These are phyloP conservation scores for Eucalyptus viminalis DNA, from an alignment of 345 rosid genomes.

Conservation along the genomic window DNA sequence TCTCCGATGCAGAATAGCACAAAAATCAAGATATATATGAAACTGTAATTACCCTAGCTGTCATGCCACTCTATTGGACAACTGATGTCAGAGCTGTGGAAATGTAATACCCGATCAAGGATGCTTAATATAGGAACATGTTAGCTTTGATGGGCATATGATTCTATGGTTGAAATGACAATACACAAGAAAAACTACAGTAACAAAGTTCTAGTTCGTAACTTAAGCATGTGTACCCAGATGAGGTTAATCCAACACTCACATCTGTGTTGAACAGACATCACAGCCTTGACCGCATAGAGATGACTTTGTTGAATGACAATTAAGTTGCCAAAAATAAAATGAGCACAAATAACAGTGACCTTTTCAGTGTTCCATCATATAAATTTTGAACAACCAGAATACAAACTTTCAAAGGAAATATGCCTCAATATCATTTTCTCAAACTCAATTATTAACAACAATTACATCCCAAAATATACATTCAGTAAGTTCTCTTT, in stretches of 20 bases:
- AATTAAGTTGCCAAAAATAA: background rate
- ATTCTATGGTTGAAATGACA: background rate
- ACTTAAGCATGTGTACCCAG: background rate
- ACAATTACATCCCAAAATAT: background rate
- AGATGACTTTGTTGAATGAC: background rate
- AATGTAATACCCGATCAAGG: background rate
- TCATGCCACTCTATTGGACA: background rate
- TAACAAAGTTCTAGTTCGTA: background rate
- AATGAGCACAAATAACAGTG: background rate
- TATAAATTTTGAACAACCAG: background rate
- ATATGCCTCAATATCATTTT: background rate
- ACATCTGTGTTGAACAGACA: background rate
- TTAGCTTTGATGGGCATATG: background rate
- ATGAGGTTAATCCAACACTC: background rate
- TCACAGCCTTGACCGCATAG: background rate
- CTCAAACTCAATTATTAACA: background rate
- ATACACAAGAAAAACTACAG: background rate
- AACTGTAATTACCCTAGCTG: background rate
- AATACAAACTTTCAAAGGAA: background rate
- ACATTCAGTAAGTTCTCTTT: background rate
- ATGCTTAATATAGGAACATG: background rate
- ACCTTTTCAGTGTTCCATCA: background rate
- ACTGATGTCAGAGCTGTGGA: background rate
- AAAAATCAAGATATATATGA: background rate
- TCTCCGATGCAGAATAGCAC: background rate